Base-by-base conservation (phyloP, 805 yeast species). In the Kodamaea restingae region DNA sequence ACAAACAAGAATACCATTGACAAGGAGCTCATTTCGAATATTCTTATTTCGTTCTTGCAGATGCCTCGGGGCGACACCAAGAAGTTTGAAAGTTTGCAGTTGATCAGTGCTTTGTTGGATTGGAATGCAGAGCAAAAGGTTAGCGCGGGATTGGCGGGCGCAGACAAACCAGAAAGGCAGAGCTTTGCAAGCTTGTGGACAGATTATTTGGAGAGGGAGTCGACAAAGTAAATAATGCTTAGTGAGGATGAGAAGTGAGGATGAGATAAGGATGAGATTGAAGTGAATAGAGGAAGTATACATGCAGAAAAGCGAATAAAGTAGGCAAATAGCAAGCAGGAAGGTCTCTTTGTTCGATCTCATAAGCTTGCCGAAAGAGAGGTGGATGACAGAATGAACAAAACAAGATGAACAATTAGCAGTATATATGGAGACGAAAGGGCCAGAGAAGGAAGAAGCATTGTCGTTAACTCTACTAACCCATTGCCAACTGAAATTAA, bases 31-130 rank as follows among this genome's bases (percentile, higher is more conserved):
- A 79, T 93, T 4, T 83, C 96, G 2, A 93, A 93, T 58, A 70
- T 93, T 44, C 66, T 93, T 36, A 74, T 93, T 12, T 86, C 93
- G 40, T 93, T 90, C 61, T 73, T 93, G 12, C 82, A 83, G 24
- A 69, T 91, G 21, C 96, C 96, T 4, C 71, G 98, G 44, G 96
- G 93, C 1, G 99, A 93, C 58, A 76, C 95, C 7, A 91, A 90
- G 63, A 88, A 93, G 61, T 93, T 85, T 56, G 98, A 93, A 69
- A 95, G 93, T 3, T 70, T 93, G 35, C 85, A 79, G 55, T 73
- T 93, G 43, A 83, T 93, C 30, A 76, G 95, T 8, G 85, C 86
- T 43, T 81, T 83, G 48, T 68, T 93, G 42, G 83, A 77, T 42
- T 93, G 98, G 98, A 91, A 84, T 59, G 93, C 87, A 36, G 80